Base-by-base conservation (phyloP, 2,329 filamentous ascomycete genomes). In the Dichotomopilus funicola region DNA sequence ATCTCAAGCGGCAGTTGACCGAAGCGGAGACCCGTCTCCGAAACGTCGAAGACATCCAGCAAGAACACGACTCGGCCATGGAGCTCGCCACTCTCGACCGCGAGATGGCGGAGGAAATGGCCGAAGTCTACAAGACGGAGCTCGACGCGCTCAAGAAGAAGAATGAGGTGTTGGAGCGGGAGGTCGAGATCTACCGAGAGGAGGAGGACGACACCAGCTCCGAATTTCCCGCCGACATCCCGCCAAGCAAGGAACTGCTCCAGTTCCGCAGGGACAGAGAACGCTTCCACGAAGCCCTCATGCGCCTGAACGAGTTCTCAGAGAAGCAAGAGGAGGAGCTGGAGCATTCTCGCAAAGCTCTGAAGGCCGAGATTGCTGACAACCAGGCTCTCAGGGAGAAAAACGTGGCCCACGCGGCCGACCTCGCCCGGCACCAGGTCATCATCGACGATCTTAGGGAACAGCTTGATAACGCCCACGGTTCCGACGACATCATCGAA, bases 41-140 rank as follows among this genome's bases (percentile, higher is more conserved):
- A 55, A 76, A 83, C 27, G 75, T 94, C 2, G 88, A 92, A 63
- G 78, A 80, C 35, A 76, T 87, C 53, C 87, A 94, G 67, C 87
- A 88, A 6, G 91, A 96, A 62, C 86, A 95, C 69, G 94, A 97
- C 35, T 81, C 86, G 3, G 82, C 88, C 6, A 74, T 96, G 66
- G 94, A 99, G 71, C 82, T 94, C 71, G 90, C 91, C 6, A 87
- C 89, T 0, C 75, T 99, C 33, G 94, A 99, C 68, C 84, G 89
- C 45, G 92, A 99, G 70, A 95, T 97, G 88, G 94, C 94, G 0
- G 91, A 99, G 70, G 92, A 96, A 71, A 90, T 85, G 44, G 87
- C 89, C 0, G 94, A 97, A 62, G 83, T 87, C 13, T 77, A 87
- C 50, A 94, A 91, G 68, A 79, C 82, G 1, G 91, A 99, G 66